Evolutionary conservation across 2,329 filamentous ascomycete genomes (phyloP), one percentile per base, ranked within the genome.

Genomic region (Sporothrix protearum): DNA sequence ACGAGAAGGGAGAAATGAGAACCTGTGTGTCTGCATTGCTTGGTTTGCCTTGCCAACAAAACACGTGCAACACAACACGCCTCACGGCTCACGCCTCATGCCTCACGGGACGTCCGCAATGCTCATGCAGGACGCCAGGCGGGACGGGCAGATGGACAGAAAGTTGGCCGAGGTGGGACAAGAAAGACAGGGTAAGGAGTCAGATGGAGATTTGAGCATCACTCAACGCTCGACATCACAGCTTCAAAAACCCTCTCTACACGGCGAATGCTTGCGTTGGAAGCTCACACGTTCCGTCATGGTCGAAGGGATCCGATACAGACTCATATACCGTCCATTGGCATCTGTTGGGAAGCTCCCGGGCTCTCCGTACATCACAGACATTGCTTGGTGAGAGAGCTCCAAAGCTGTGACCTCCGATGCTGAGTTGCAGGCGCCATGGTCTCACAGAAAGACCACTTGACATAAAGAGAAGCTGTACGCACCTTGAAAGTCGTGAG

Each of bases 1-100:
- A 19, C 39, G 30, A n/a, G 30, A 64, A 64, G 25, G 6, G 59
- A 64, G 36, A 64, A 61, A 64, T 28, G 59, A 64, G 36, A 64
- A 45, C 36, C 36, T 28, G 59, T 28, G 59, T 64, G 59, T 42
- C 36, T 63, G 36, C 33, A 16, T 22, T 36, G 53, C 14, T n/a
- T 36, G 28, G 22, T 30, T 33, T 36, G 55, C 30, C 33, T 61
- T 45, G 22, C 12, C 59, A 45, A 45, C 55, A 61, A 39, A 39
- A 61, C 30, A 61, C 59, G 59, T 64, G 59, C 59, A 28, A 28
- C 59, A 64, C 22, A 33, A 9, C 45, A 19, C 45, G 6, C 45
- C 45, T 16, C 45, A 49, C 45, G 45, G 14, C 45, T 16, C 45
- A 49, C 45, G 45, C 45, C 45, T 49, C 45, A 49, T 30, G 16